Evolutionary conservation across 2,329 filamentous ascomycete genomes (phyloP), one percentile per base, ranked within the genome.

Genomic region (Penicillium sp.): DNA sequence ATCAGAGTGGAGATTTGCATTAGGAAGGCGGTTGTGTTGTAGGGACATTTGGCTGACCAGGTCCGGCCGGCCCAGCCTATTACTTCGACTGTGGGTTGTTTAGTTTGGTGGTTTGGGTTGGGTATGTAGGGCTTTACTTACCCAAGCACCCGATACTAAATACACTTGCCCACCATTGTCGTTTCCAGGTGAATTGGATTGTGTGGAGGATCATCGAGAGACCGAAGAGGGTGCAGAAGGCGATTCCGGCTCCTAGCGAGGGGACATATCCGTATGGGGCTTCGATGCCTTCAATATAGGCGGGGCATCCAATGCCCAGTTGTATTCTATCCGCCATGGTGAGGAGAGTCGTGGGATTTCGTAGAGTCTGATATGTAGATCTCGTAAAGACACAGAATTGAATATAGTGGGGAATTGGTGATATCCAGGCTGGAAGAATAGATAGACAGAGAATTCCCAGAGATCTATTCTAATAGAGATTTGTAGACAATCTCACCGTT

Each of bases 1-100:
- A 70, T 70, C 14, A 70, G 56, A 18, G 66, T 70, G 2, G 73
- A 75, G 35, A 78, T 78, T 55, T 79, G 76, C 61, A 78, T 75
- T 4, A 78, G 60, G 49, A 78, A 79, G 11, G 76, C 74, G 12
- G 70, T 71, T 11, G 62, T 49, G 58, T 76, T 77, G 57, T 78
- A 78, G 1, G 75, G 74, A 46, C 77, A 79, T 41, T 73, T 57
- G 13, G 73, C 62, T 9, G 75, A 76, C 73, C 75, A 78, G 3
- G 74, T 70, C 28, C 77, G 69, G 11, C 69, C 75, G 2, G 68
- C 70, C 77, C 76, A 79, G 29, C 77, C 77, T 36, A 78, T 63
- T 9, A 75, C 52, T 54, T 78, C 76, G 27, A 55, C 65, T 68
- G 49, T 38, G 28, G 31, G 40, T 25, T 49, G 36, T 47, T 3